Percentiles rank a stretch among this genome's conserved stretches.
Evolutionary conservation across 176 grass and related monocot genomes (phyloP).

Genomic region (Tuctoria greenei): DNA sequence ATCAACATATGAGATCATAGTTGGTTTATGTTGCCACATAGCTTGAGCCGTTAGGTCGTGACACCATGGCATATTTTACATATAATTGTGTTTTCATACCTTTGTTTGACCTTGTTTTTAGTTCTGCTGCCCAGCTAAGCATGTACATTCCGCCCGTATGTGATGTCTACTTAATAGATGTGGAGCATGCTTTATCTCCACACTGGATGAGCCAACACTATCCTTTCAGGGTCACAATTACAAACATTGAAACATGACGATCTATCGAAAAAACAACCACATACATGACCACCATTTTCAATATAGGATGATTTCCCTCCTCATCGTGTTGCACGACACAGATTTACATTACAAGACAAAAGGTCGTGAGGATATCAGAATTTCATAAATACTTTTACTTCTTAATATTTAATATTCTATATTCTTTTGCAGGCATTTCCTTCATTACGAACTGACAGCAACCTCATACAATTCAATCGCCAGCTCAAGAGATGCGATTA

Average conservation of each 20-base stretch:
- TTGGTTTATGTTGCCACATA: constrained; percentile 1
- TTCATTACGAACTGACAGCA: constrained; percentile 78
- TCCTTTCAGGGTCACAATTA: neutral
- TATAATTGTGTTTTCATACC: no score
- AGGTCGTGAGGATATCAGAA: neutral
- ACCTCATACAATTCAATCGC: constrained; percentile 92
- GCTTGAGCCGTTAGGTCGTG: neutral
- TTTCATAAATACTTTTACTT: neutral
- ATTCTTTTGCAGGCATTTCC: constrained; percentile 68
- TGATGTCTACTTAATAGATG: neutral
- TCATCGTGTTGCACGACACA: neutral
- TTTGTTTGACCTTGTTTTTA: no score
- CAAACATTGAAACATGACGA: no score
- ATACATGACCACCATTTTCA: neutral
- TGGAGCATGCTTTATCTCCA: neutral
- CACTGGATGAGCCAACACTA: neutral
- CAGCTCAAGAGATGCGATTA: constrained; percentile 86
- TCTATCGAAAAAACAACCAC: no score
- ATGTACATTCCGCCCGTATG: neutral
- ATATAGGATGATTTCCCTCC: neutral
- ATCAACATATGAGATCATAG: neutral
- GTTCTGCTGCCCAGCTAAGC: neutral
- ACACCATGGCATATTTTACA: neutral
- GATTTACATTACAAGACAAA: neutral
- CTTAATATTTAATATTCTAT: neutral